Evolutionary conservation across 208 protist genomes (phyloP).

Genomic region (Leishmania guyanensis): DNA sequence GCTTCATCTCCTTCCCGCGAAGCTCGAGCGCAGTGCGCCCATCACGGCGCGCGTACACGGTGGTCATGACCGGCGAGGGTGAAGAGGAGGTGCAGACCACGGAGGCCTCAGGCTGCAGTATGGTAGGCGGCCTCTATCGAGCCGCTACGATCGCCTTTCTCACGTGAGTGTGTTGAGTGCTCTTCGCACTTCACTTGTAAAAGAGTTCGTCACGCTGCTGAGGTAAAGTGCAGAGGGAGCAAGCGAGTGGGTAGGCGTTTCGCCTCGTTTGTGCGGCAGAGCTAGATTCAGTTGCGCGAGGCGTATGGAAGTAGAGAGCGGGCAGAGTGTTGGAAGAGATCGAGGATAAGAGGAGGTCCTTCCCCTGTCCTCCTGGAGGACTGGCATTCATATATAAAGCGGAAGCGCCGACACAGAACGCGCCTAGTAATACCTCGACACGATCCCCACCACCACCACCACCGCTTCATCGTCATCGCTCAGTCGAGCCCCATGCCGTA

Average conservation of each 20-base stretch:
- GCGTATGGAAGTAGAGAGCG: not conserved
- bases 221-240: not conserved
- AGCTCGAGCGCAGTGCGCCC: constrained; percentile 70
- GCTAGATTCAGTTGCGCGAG: not conserved
- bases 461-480: not conserved
- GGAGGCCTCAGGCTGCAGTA: not conserved
- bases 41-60: constrained; percentile 45
- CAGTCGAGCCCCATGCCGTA: not conserved
- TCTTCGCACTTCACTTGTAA: not conserved
- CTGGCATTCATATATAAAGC: not conserved
- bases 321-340: not conserved
- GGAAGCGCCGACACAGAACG: not conserved
- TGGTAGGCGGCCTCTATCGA: not conserved
- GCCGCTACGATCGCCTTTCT: no score
- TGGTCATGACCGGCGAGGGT: not conserved
- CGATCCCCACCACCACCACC: not conserved
- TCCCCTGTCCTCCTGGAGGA: not conserved
- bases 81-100: not conserved
- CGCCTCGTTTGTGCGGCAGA: not conserved
- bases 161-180: not conserved
- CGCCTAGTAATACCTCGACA: not conserved
- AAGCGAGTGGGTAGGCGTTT: not conserved
- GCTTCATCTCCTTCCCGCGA: constrained; percentile 60
- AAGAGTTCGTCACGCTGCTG: not conserved
- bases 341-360: not conserved